Conservation (phyloP, 805 yeast genomes). For the Kuraishia cidri region DNA sequence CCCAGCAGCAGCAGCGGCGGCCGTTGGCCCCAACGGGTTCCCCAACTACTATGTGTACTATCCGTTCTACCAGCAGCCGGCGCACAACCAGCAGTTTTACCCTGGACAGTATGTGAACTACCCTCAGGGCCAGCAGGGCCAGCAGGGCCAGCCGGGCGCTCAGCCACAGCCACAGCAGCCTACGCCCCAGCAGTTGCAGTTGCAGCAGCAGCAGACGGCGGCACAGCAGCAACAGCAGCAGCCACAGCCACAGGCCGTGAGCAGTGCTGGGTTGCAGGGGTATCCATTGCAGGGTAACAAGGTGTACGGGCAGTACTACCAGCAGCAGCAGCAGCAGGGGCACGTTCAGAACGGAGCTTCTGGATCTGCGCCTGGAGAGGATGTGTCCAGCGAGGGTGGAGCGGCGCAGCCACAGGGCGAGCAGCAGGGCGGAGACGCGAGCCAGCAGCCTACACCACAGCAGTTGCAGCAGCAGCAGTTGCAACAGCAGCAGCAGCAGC, state of each 20-base stretch:
- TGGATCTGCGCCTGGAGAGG: slow-evolving; percentile 5
- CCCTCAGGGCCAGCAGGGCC: slow-evolving; percentile 7
- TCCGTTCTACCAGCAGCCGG: slow-evolving; percentile 18
- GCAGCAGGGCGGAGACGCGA: slow-evolving; percentile 2
- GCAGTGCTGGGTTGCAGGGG: slow-evolving; percentile 4
- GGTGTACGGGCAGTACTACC: slow-evolving; percentile 3
- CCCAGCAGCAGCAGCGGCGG: slow-evolving; percentile 11
- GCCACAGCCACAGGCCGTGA: not conserved
- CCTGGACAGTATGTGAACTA: slow-evolving; percentile 9
- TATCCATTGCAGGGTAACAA: slow-evolving; percentile 3
- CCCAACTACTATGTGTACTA: slow-evolving; percentile 13
- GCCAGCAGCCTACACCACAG: slow-evolving; percentile 3
- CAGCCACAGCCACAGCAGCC: slow-evolving; percentile 9
- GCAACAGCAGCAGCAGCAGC: slow-evolving; percentile 12
- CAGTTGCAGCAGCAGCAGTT: slow-evolving; percentile 3
- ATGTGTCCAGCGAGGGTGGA: too few relatives aligned
- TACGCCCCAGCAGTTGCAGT: slow-evolving; percentile 7
- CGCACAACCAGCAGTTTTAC: slow-evolving; percentile 16
- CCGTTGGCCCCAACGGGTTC: slow-evolving; percentile 4
- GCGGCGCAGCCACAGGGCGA: slow-evolving; percentile 4
- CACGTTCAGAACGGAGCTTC: not conserved
- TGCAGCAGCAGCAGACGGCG: slow-evolving; percentile 1
- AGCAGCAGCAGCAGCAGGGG: not conserved
- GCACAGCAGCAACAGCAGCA: slow-evolving; percentile 3
- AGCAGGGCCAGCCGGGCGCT: slow-evolving; percentile 7